These are phyloP conservation scores for Trifolium fragiferum DNA, from an alignment of 306 rosid species.

Conservation along the genomic window DNA sequence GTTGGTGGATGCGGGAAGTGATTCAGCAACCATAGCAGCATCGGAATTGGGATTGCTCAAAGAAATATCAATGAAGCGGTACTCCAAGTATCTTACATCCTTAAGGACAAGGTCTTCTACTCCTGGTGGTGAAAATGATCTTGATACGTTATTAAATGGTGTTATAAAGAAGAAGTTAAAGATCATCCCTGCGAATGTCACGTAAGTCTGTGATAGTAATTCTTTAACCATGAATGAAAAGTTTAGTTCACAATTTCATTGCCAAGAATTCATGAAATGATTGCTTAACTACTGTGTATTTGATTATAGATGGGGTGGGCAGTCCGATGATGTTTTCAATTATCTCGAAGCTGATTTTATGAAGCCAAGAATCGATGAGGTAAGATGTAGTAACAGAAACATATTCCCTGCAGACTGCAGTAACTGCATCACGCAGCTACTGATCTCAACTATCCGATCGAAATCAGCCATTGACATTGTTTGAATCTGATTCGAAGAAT, in stretches of 20 bases:
- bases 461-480: not conserved
- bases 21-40: slow-evolving; percentile 44
- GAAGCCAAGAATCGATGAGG: slow-evolving; percentile 91
- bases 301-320: slow-evolving; percentile 77
- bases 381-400: slow-evolving; percentile 23
- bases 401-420: too few relatives aligned
- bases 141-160: slow-evolving; percentile 68
- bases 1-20: slow-evolving; percentile 56
- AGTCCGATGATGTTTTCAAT: slow-evolving; percentile 48
- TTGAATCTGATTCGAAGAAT: too few relatives aligned
- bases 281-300: slow-evolving; percentile 11
- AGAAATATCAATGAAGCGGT: slow-evolving; percentile 42
- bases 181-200: slow-evolving; percentile 71
- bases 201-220: slow-evolving; percentile 53
- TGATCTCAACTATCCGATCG: too few relatives aligned
- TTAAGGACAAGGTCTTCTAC: slow-evolving; percentile 42
- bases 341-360: slow-evolving; percentile 68
- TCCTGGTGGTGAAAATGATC: slow-evolving; percentile 53
- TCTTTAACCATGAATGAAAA: not conserved
- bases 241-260: not conserved
- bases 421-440: too few relatives aligned
- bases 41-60: slow-evolving; percentile 37
- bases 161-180: slow-evolving; percentile 71
- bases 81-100: slow-evolving; percentile 64
- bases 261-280: slow-evolving; percentile 11